Percentiles rank a stretch among this genome's conserved stretches.
These are phyloP conservation scores for Pyricularia grisea DNA, from an alignment of 2,329 filamentous ascomycete species.

Conservation along the genomic window DNA sequence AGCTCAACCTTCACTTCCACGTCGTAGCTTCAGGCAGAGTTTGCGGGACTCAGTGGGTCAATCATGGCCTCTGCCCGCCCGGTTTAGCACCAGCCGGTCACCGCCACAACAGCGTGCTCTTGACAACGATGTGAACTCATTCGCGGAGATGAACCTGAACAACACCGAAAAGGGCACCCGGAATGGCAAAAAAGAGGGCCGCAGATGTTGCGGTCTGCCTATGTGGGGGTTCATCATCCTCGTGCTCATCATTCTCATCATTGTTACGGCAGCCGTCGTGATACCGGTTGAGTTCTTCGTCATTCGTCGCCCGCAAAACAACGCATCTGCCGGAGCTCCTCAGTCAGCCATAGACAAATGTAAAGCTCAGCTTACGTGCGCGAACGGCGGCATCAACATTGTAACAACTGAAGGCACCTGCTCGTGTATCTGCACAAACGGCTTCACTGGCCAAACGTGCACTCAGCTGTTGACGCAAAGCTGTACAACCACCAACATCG, in stretches of 20 bases:
- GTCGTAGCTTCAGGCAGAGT: slow-evolving; percentile 32
- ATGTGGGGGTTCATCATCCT: slow-evolving; percentile 66
- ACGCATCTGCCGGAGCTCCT: slow-evolving; percentile 16
- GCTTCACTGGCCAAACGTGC: slow-evolving; percentile 60
- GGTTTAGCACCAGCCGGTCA: slow-evolving; percentile 8
- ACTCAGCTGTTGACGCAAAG: slow-evolving; percentile 34
- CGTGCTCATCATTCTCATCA: slow-evolving; percentile 54
- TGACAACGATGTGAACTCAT: slow-evolving; percentile 3
- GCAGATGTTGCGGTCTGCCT: slow-evolving; percentile 76
- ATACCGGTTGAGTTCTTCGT: slow-evolving; percentile 62
- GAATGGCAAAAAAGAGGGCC: slow-evolving; percentile 20
- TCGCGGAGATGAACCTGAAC: slow-evolving; percentile 7
- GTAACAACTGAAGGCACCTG: slow-evolving; percentile 55
- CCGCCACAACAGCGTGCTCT: background rate
- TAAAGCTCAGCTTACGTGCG: slow-evolving; percentile 52
- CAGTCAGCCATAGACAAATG: slow-evolving; percentile 41
- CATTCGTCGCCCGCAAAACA: slow-evolving; percentile 43
- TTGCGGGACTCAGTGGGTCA: slow-evolving; percentile 30
- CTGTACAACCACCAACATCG: slow-evolving; percentile 42
- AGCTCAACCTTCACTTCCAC: slow-evolving; percentile 30
- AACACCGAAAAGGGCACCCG: slow-evolving; percentile 11
- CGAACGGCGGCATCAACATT: slow-evolving; percentile 74
- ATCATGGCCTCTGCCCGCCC: slow-evolving; percentile 36
- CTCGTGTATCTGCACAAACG: slow-evolving; percentile 81
- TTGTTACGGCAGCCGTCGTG: slow-evolving; percentile 73